Evolutionary conservation across 1,139 yeast genomes (phyloP).

Genomic region (Candida pseudocylindracea): DNA sequence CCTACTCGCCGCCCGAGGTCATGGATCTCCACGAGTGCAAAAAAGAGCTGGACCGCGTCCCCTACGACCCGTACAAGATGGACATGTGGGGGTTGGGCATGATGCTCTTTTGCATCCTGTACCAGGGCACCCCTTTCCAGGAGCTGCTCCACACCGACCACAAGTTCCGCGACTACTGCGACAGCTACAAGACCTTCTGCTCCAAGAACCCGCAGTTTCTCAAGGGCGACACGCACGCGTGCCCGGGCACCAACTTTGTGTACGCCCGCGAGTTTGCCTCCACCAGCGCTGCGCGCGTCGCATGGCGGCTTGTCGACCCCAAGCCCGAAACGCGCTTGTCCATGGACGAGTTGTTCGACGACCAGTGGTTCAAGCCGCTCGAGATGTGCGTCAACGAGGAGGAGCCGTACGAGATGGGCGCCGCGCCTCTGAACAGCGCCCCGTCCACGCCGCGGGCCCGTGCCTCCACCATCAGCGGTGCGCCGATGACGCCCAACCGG

Average conservation of each 20-base stretch:
- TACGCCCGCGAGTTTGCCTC: conserved; percentile 38
- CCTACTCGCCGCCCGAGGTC: conserved; percentile 64
- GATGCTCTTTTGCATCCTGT: conserved; percentile 34
- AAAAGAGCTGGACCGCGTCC: too few relatives aligned
- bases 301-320: conserved; percentile 62
- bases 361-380: conserved; percentile 39
- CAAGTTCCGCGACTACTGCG: conserved; percentile 32
- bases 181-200: conserved; percentile 25
- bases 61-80: conserved; percentile 43
- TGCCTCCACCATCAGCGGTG: too few relatives aligned
- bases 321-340: conserved; percentile 27
- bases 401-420: not conserved
- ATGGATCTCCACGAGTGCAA: conserved; percentile 20
- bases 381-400: conserved; percentile 41
- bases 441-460: too few relatives aligned
- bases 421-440: too few relatives aligned
- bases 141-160: conserved; percentile 27
- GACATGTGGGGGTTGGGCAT: conserved; percentile 61
- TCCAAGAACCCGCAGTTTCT: conserved; percentile 31
- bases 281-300: conserved; percentile 39
- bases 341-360: conserved; percentile 27
- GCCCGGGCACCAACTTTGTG: conserved; percentile 44
- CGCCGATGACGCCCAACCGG: too few relatives aligned
- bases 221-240: conserved; percentile 17
- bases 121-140: conserved; percentile 38